These are phyloP conservation scores for Aurinia saxatilis DNA, from an alignment of 345 rosid species.

Conservation along the genomic window DNA sequence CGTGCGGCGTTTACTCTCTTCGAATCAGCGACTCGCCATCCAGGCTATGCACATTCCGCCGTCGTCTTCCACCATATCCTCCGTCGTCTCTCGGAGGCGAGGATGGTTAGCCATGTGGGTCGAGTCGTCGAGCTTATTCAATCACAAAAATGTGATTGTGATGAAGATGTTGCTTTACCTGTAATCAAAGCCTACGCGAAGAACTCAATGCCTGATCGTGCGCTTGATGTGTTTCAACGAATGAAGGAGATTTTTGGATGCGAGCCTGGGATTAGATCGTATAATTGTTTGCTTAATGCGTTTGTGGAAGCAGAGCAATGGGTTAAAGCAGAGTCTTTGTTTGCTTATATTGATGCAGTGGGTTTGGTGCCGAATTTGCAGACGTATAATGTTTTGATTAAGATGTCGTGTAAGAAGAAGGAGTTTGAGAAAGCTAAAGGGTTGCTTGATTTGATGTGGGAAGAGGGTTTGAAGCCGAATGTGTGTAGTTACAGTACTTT, in stretches of 20 bases:
- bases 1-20: slow-evolving; percentile 50
- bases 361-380: slow-evolving; percentile 62
- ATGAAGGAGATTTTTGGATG: slow-evolving; percentile 69
- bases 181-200: slow-evolving; percentile 60
- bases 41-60: slow-evolving; percentile 49
- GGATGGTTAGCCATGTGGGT: slow-evolving; percentile 38
- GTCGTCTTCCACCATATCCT: slow-evolving; percentile 69
- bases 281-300: slow-evolving; percentile 54
- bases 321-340: slow-evolving; percentile 49
- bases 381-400: slow-evolving; percentile 68
- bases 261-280: slow-evolving; percentile 65
- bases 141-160: slow-evolving; percentile 51
- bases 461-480: slow-evolving; percentile 43
- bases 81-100: slow-evolving; percentile 52
- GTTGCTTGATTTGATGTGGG: slow-evolving; percentile 59
- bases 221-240: slow-evolving; percentile 50
- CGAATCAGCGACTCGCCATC: slow-evolving; percentile 56
- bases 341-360: slow-evolving; percentile 37
- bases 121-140: slow-evolving; percentile 53
- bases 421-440: slow-evolving; percentile 46
- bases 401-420: slow-evolving; percentile 61
- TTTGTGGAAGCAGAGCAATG: slow-evolving; percentile 50
- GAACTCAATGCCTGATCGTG: slow-evolving; percentile 52
- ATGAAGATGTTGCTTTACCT: slow-evolving; percentile 68
- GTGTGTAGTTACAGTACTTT: slow-evolving; percentile 56